Evolutionary conservation across 352 stramenopile species (phyloP).

Genomic region (Globisporangium nagaii): DNA sequence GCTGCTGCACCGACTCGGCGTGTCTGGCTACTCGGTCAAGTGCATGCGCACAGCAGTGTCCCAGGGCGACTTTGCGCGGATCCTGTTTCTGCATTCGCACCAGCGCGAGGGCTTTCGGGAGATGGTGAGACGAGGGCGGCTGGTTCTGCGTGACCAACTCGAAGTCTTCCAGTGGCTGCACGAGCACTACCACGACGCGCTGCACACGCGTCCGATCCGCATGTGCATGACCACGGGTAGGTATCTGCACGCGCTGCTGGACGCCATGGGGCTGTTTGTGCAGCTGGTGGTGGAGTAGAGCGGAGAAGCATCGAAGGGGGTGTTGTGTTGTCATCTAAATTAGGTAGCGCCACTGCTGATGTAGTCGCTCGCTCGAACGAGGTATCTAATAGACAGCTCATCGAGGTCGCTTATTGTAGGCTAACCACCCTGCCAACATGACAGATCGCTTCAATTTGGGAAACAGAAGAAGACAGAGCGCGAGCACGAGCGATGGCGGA

Average conservation of each 20-base stretch:
- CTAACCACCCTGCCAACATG: too few relatives aligned
- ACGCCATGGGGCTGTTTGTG: neutral
- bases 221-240: neutral
- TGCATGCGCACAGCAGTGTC: neutral
- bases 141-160: neutral
- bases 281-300: too few relatives aligned
- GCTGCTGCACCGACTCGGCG: slow-evolving; percentile 1
- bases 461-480: neutral
- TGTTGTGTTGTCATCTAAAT: too few relatives aligned
- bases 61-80: neutral
- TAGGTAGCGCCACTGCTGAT: too few relatives aligned
- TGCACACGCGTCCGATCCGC: neutral
- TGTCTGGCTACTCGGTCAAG: neutral
- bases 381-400: too few relatives aligned
- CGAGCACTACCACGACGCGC: neutral
- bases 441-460: too few relatives aligned
- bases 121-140: neutral
- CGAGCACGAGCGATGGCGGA: neutral
- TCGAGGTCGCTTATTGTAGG: too few relatives aligned
- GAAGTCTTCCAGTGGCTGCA: slow-evolving; percentile 8
- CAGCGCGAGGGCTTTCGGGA: neutral
- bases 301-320: too few relatives aligned
- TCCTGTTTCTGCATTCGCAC: slow-evolving; percentile 3
- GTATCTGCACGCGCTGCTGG: slow-evolving; percentile 1
- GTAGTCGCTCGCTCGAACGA: too few relatives aligned